These are phyloP conservation scores for Neobulgaria alba DNA, from an alignment of 2,329 filamentous ascomycete species.

Conservation along the genomic window DNA sequence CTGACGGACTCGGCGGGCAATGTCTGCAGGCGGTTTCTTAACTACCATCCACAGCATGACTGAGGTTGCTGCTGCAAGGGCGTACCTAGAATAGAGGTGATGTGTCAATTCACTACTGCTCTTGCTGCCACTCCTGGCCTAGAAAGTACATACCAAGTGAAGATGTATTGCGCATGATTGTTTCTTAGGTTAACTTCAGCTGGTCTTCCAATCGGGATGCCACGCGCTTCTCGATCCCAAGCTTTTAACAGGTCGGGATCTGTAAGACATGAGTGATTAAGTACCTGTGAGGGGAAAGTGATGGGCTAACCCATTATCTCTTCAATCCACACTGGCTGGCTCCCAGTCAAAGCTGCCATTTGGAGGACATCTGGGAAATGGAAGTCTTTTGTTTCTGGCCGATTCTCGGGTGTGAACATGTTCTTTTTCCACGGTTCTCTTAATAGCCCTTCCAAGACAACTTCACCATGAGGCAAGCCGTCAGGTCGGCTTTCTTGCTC, in stretches of 20 bases:
- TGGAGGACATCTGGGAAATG: conserved; percentile 91
- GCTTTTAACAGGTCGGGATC: conserved; percentile 70
- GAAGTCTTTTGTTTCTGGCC: conserved; percentile 74
- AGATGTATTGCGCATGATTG: conserved; percentile 97
- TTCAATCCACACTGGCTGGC: conserved; percentile 89
- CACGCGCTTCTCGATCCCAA: conserved; percentile 67
- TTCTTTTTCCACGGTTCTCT: conserved; percentile 95
- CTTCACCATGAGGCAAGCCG: conserved; percentile 59
- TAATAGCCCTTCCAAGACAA: conserved; percentile 76
- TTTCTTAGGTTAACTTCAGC: conserved; percentile 91
- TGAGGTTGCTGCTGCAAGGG: conserved; percentile 71
- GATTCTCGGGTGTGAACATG: conserved; percentile 89
- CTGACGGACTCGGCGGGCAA: conserved; percentile 65
- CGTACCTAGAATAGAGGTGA: conserved; percentile 60
- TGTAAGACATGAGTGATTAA: conserved; percentile 31
- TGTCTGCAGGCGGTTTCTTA: conserved; percentile 71
- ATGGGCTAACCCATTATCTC: conserved; percentile 70
- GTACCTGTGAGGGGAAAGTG: background rate
- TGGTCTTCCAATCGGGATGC: conserved; percentile 80
- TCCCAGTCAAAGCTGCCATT: conserved; percentile 78
- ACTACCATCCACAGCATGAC: conserved; percentile 97
- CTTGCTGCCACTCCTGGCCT: too few species aligned
- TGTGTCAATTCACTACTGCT: too few species aligned
- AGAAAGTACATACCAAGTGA: conserved; percentile 74
- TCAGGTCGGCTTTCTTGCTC: conserved; percentile 54